phyloP scores from a whole-genome alignment of 2,329 filamentous ascomycete genomes.

The Nemania bipapillata region DNA sequence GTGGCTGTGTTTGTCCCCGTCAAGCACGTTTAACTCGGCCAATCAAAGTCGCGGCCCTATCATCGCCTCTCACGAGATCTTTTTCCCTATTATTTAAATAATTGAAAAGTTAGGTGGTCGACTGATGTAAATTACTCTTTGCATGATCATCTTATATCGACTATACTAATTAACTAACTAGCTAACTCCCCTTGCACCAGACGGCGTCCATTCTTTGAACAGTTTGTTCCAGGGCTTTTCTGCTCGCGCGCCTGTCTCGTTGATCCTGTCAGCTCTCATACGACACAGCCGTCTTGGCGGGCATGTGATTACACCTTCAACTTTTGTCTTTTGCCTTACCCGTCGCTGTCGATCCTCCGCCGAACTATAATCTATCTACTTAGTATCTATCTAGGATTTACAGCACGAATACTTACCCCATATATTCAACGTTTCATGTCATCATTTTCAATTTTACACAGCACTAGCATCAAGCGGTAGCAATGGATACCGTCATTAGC shows the following conservation, averaged over 20 bases:
- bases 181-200: not conserved
- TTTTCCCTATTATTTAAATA: constrained; percentile 23
- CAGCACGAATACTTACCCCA: constrained; percentile 4
- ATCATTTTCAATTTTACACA: constrained; percentile 29
- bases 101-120: constrained; percentile 9
- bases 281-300: constrained; percentile 36
- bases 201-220: constrained; percentile 10
- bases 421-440: constrained; percentile 28
- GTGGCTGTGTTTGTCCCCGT: constrained; percentile 22
- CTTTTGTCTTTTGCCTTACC: not conserved
- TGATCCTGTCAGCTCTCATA: constrained; percentile 27
- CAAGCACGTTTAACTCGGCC: constrained; percentile 14
- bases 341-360: constrained; percentile 7
- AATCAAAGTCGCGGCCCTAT: constrained; percentile 22
- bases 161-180: no score
- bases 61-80: constrained; percentile 12
- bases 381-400: constrained; percentile 10
- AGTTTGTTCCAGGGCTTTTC: constrained; percentile 10
- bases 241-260: constrained; percentile 14
- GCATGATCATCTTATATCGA: not conserved
- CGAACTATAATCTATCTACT: not conserved
- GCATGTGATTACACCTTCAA: constrained; percentile 31
- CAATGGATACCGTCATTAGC: constrained; percentile 48
- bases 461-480: constrained; percentile 23
- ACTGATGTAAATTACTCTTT: constrained; percentile 10